phyloP scores from a whole-genome alignment of 352 stramenopile genomes.

The Peronospora tabacina region DNA sequence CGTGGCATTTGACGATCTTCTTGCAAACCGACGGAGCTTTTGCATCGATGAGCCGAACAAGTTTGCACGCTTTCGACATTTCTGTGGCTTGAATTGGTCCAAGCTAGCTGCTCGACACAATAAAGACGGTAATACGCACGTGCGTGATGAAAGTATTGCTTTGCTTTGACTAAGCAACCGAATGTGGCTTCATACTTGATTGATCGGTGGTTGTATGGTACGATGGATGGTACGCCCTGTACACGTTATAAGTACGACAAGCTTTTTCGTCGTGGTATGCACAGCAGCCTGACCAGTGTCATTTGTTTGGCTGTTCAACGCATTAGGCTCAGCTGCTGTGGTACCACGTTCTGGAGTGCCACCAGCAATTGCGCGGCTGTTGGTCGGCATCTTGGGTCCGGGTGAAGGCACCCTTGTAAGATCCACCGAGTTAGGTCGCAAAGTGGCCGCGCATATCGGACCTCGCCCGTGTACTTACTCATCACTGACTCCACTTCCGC shows the following conservation, averaged over 20 bases:
- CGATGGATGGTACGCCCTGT: conserved; percentile 27
- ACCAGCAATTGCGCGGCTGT: conserved; percentile 56
- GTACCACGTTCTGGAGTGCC: conserved; percentile 36
- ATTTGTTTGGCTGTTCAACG: conserved; percentile 20
- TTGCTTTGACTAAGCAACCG: conserved; percentile 14
- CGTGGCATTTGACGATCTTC: conserved; percentile 35
- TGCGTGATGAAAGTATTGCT: conserved; percentile 4
- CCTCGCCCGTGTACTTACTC: conserved; percentile 26
- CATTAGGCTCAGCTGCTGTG: conserved; percentile 24
- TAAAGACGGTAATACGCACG: conserved; percentile 1
- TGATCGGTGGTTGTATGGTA: conserved; percentile 29
- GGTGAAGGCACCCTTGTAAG: conserved; percentile 58
- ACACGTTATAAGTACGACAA: conserved; percentile 44
- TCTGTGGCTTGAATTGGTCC: conserved; percentile 47
- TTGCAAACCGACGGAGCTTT: conserved; percentile 37
- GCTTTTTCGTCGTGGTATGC: conserved; percentile 30
- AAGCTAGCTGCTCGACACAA: conserved; percentile 6
- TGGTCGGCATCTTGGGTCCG: conserved; percentile 53
- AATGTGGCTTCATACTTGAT: conserved; percentile 27
- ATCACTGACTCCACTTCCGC: conserved; percentile 38
- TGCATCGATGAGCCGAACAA: conserved; percentile 45
- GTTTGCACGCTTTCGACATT: conserved; percentile 51
- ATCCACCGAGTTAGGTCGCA: conserved; percentile 60
- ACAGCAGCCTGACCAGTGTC: conserved; percentile 28
- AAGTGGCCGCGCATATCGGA: conserved; percentile 36